phyloP scores from a whole-genome alignment of 169 alveolate genomes.

The Plasmodium gonderi region DNA sequence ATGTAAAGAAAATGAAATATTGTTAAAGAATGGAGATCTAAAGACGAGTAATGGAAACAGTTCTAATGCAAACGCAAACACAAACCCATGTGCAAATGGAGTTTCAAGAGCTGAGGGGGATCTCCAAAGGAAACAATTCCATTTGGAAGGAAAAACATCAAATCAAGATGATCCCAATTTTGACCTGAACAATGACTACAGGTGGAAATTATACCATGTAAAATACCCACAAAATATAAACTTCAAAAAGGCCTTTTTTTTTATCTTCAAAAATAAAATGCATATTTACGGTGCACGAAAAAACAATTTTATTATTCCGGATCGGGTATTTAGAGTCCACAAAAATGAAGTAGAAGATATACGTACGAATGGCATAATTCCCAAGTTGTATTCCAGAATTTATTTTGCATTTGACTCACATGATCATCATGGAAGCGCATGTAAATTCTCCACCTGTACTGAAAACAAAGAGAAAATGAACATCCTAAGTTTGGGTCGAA shows the following conservation, averaged over 20 bases:
- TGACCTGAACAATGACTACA: slow-evolving; percentile 10
- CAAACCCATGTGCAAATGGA: neutral
- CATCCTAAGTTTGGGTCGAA: neutral
- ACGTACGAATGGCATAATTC: slow-evolving; percentile 10
- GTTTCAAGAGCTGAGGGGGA: neutral
- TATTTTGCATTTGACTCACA: neutral
- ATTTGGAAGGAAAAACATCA: neutral
- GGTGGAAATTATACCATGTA: slow-evolving; percentile 8
- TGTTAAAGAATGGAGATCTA: neutral
- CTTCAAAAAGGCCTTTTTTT: slow-evolving; percentile 38
- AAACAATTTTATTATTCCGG: slow-evolving; percentile 25
- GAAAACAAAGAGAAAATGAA: neutral
- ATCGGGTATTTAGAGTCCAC: neutral
- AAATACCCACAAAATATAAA: slow-evolving; percentile 3
- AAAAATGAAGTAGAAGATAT: slow-evolving; percentile 11
- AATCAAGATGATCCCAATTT: neutral
- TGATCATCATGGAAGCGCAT: neutral
- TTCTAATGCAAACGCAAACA: neutral
- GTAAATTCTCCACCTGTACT: no score
- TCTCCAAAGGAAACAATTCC: neutral
- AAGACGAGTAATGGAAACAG: neutral
- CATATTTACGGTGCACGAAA: slow-evolving; percentile 44
- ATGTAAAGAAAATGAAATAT: no score
- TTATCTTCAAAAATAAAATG: slow-evolving; percentile 20
- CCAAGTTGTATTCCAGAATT: slow-evolving; percentile 15